Evolutionary conservation across 1,139 yeast species (phyloP).

Genomic region (Keqinozyma sinolaborantium): DNA sequence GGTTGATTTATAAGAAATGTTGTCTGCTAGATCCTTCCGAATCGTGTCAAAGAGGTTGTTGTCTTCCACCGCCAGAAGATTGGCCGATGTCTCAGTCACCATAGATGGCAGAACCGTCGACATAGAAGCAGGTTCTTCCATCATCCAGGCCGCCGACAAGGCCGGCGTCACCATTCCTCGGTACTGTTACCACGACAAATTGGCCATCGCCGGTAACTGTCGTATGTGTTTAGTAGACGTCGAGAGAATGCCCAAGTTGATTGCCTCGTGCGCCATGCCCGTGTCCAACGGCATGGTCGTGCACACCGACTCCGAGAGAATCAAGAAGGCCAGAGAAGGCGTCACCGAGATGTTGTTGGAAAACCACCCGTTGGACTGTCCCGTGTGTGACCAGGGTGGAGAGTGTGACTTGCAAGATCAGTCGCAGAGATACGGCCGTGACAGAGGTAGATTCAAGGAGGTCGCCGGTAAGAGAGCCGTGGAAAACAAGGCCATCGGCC

Average conservation of each 20-base stretch:
- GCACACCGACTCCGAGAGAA: slow-evolving; percentile 75
- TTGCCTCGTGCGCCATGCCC: slow-evolving; percentile 91
- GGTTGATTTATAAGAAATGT: slow-evolving; percentile 14
- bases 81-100: slow-evolving; percentile 69
- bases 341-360: slow-evolving; percentile 86
- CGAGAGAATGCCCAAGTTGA: slow-evolving; percentile 86
- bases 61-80: slow-evolving; percentile 21
- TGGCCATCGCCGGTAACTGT: slow-evolving; percentile 93
- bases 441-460: slow-evolving; percentile 82
- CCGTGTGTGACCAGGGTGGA: slow-evolving; percentile 93
- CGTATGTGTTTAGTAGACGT: slow-evolving; percentile 93
- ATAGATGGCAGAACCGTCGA: slow-evolving; percentile 75
- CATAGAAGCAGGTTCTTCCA: slow-evolving; percentile 84
- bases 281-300: slow-evolving; percentile 89
- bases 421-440: slow-evolving; percentile 78
- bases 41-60: slow-evolving; percentile 28
- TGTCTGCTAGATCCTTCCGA: slow-evolving; percentile 20
- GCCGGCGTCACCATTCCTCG: slow-evolving; percentile 89
- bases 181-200: slow-evolving; percentile 88
- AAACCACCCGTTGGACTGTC: slow-evolving; percentile 91
- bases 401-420: slow-evolving; percentile 93
- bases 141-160: slow-evolving; percentile 88
- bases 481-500: slow-evolving; percentile 88
- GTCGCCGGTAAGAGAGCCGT: slow-evolving; percentile 85
- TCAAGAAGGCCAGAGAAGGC: slow-evolving; percentile 84